Percentiles rank a stretch among this genome's conserved stretches.
These are phyloP conservation scores for Conticribra guillardii DNA, from an alignment of 108 stramenopile genomes.

Conservation along the genomic window DNA sequence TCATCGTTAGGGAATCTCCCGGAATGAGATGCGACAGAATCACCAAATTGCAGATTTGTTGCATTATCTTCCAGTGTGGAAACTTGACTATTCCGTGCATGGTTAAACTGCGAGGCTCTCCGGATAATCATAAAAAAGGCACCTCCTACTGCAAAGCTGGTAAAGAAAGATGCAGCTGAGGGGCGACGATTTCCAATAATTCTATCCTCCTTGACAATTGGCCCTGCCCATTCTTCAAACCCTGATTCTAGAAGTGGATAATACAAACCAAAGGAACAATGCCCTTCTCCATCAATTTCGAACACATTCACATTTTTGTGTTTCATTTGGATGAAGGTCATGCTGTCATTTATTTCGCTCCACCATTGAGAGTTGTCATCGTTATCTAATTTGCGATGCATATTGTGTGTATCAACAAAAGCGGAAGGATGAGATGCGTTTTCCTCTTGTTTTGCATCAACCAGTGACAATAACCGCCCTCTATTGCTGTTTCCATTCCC, in stretches of 20 bases:
- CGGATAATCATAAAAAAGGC: not conserved
- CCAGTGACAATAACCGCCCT: slow-evolving; percentile 16
- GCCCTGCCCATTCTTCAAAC: slow-evolving; percentile 45
- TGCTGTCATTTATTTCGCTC: slow-evolving; percentile 28
- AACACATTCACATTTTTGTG: slow-evolving; percentile 53
- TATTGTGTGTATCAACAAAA: not conserved
- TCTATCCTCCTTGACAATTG: slow-evolving; percentile 44
- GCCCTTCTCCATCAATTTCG: slow-evolving; percentile 56
- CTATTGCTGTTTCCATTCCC: slow-evolving; percentile 37
- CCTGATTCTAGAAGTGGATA: slow-evolving; percentile 52
- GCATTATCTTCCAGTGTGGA: not conserved
- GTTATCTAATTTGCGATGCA: slow-evolving; percentile 16
- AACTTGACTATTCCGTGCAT: not conserved
- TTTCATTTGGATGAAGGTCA: slow-evolving; percentile 39
- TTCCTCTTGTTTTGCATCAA: not conserved
- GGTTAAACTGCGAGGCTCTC: not conserved
- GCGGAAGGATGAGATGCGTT: not conserved
- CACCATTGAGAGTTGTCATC: slow-evolving; percentile 42
- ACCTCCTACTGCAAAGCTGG: slow-evolving; percentile 26
- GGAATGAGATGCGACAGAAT: not conserved
- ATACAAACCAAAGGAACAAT: slow-evolving; percentile 61
- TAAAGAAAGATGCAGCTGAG: slow-evolving; percentile 27
- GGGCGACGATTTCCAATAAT: slow-evolving; percentile 18
- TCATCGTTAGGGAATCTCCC: not conserved
- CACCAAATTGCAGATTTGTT: no score